Evolutionary conservation across 768 basidiomycete genomes (phyloP).

Genomic region (Hysterangium stoloniferum): DNA sequence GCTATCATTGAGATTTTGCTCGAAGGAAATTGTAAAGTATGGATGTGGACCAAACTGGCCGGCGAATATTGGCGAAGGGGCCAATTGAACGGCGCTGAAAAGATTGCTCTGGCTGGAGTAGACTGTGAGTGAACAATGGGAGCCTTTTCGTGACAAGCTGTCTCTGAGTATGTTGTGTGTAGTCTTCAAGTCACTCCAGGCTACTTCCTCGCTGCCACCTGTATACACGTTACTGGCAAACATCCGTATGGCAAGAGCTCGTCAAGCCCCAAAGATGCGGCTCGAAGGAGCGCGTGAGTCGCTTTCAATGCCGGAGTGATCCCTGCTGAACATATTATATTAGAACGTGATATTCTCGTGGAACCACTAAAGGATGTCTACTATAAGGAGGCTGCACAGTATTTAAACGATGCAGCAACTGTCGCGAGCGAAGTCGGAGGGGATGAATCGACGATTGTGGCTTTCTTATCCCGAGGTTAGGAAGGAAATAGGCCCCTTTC

Average conservation of each 20-base stretch:
- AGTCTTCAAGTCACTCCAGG: constrained; percentile 14
- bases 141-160: not conserved
- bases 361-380: constrained; percentile 63
- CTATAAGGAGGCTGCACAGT: constrained; percentile 59
- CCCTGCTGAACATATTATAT: not conserved
- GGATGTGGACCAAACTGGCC: constrained; percentile 77
- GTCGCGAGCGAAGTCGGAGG: constrained; percentile 52
- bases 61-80: constrained; percentile 85
- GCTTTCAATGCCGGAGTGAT: not conserved
- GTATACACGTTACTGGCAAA: constrained; percentile 81
- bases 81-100: constrained; percentile 66
- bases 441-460: constrained; percentile 38
- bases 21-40: constrained; percentile 63
- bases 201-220: constrained; percentile 41
- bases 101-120: constrained; percentile 52
- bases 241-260: constrained; percentile 71
- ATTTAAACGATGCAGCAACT: constrained; percentile 52
- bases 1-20: constrained; percentile 67
- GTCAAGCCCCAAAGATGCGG: constrained; percentile 76
- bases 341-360: constrained; percentile 52
- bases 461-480: constrained; percentile 61
- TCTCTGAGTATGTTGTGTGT: not conserved
- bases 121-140: constrained; percentile 21
- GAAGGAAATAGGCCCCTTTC: constrained; percentile 12
- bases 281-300: constrained; percentile 66